Conservation (phyloP, 1,139 yeast species). For the Casaregolazyma lundiana region DNA sequence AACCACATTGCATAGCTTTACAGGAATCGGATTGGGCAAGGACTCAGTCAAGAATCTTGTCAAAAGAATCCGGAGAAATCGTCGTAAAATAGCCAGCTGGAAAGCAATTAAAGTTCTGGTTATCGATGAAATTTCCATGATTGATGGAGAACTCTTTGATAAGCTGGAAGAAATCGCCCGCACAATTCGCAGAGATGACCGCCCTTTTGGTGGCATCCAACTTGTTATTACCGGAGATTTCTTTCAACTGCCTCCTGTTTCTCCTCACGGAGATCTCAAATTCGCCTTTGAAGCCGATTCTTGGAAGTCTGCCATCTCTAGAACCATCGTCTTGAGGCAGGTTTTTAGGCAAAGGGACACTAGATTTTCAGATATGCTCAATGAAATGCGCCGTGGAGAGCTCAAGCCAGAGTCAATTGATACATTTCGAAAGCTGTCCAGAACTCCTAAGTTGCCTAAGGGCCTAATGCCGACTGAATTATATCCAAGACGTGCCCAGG, state of each 20-base stretch:
- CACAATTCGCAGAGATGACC: conserved; percentile 31
- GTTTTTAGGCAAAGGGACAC: conserved; percentile 94
- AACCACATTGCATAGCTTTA: conserved; percentile 69
- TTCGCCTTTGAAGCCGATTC: conserved; percentile 76
- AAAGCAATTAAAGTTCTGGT: conserved; percentile 54
- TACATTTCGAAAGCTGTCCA: conserved; percentile 51
- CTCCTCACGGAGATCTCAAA: conserved; percentile 31
- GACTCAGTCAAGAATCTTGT: conserved; percentile 46
- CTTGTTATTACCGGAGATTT: conserved; percentile 78
- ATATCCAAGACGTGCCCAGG: conserved; percentile 79
- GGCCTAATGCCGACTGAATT: conserved; percentile 85
- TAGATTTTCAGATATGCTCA: conserved; percentile 75
- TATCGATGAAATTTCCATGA: conserved; percentile 82
- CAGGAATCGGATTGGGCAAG: conserved; percentile 74
- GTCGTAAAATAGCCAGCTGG: conserved; percentile 50
- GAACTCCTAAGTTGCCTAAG: conserved; percentile 55
- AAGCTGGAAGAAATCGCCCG: conserved; percentile 64
- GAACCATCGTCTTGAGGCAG: conserved; percentile 65
- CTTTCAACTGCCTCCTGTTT: conserved; percentile 80
- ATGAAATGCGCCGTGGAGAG: conserved; percentile 75
- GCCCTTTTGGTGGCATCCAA: conserved; percentile 74
- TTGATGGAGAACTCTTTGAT: conserved; percentile 63
- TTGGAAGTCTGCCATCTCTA: conserved; percentile 64
- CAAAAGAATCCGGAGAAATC: conserved; percentile 43
- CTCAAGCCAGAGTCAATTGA: conserved; percentile 51